phyloP scores from a whole-genome alignment of 345 rosid species.

The Hibiscus mutabilis region DNA sequence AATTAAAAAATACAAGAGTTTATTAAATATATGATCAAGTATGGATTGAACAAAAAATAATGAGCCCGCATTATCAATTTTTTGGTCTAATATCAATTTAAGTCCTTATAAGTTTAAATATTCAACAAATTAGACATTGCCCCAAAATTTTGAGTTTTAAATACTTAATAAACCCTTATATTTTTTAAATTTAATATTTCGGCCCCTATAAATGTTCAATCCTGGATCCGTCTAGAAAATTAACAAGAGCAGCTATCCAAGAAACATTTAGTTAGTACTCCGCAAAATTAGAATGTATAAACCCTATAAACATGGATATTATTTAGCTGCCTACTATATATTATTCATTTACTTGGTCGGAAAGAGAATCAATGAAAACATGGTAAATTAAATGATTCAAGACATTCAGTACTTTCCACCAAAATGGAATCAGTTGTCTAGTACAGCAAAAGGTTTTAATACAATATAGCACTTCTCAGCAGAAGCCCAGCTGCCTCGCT shows the following conservation, averaged over 20 bases:
- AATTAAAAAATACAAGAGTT: too few relatives aligned
- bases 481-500: slow-evolving; percentile 2
- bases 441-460: neutral
- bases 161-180: too few relatives aligned
- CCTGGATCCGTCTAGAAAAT: too few relatives aligned
- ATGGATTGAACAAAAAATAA: too few relatives aligned
- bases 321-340: neutral
- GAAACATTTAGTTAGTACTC: neutral
- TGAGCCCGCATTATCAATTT: too few relatives aligned
- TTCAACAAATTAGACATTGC: too few relatives aligned
- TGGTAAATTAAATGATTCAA: neutral
- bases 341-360: neutral
- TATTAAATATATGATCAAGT: too few relatives aligned
- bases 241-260: neutral
- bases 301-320: neutral
- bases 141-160: too few relatives aligned
- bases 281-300: neutral
- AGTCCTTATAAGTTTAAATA: too few relatives aligned
- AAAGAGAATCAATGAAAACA: neutral
- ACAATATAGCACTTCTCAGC: neutral
- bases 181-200: too few relatives aligned
- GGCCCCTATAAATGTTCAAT: too few relatives aligned
- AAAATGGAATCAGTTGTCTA: neutral
- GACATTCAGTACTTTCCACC: slow-evolving; percentile 5
- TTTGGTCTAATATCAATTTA: too few relatives aligned